Evolutionary conservation across 2,329 filamentous ascomycete genomes (phyloP).

Genomic region (Penicillium glabrum): DNA sequence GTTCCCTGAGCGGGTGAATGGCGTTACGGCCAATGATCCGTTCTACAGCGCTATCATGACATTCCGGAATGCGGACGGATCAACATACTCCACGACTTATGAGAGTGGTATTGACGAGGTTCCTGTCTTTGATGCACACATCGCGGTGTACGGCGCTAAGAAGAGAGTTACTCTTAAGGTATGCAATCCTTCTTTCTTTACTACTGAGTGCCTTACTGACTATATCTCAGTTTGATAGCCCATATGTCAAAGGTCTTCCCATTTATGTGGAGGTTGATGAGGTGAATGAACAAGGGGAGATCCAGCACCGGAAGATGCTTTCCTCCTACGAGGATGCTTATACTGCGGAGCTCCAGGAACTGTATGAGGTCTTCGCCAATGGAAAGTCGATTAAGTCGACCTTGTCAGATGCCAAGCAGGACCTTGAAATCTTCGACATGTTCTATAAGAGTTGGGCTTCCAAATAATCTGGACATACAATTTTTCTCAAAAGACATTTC

Average conservation of each 20-base stretch:
- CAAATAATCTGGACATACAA: neutral
- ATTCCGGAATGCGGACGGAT: constrained; percentile 13
- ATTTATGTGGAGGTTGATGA: constrained; percentile 18
- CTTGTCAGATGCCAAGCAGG: constrained; percentile 41
- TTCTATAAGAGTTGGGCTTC: constrained; percentile 19
- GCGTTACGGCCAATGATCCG: constrained; percentile 13
- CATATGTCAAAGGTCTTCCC: constrained; percentile 16
- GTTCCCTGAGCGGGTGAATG: constrained; percentile 9
- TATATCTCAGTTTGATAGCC: constrained; percentile 5
- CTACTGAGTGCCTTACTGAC: neutral
- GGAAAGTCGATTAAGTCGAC: constrained; percentile 43
- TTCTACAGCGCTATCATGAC: constrained; percentile 19
- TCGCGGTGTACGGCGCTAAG: constrained; percentile 13
- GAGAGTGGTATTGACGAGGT: constrained; percentile 19
- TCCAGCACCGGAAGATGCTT: constrained; percentile 38
- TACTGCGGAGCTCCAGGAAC: constrained; percentile 41
- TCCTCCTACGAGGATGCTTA: constrained; percentile 52
- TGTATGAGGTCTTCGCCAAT: constrained; percentile 37
- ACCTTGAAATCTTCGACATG: constrained; percentile 39
- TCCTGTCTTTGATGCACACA: constrained; percentile 16
- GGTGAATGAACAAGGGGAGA: constrained; percentile 16
- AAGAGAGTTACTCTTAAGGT: constrained; percentile 17
- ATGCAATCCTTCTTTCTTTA: neutral
- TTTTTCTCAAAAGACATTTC: neutral
- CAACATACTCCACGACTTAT: constrained; percentile 13